phyloP scores from a whole-genome alignment of 2,329 filamentous ascomycete genomes.

The Penicillium sp. region DNA sequence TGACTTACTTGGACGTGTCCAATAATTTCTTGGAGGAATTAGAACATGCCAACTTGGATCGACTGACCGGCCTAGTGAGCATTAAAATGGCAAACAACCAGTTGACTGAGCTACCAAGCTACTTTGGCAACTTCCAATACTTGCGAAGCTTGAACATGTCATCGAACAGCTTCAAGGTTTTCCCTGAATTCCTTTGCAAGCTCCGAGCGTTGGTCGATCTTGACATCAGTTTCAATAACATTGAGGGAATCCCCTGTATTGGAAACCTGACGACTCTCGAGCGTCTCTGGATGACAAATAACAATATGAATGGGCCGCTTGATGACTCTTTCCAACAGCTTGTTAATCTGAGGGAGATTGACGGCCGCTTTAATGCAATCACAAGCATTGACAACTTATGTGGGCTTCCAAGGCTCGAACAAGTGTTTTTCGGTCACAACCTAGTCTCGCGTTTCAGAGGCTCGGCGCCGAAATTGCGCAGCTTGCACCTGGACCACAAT shows the following conservation, averaged over 20 bases:
- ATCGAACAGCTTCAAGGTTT: slow-evolving; percentile 85
- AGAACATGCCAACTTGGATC: slow-evolving; percentile 80
- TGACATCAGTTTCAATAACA: slow-evolving; percentile 95
- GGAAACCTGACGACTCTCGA: slow-evolving; percentile 80
- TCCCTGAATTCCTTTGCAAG: slow-evolving; percentile 83
- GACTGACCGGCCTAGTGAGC: slow-evolving; percentile 76
- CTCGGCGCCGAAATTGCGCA: slow-evolving; percentile 81
- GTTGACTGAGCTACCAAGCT: slow-evolving; percentile 74
- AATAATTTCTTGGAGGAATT: slow-evolving; percentile 91
- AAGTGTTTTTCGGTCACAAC: slow-evolving; percentile 90
- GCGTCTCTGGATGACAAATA: slow-evolving; percentile 93
- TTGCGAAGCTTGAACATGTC: slow-evolving; percentile 87
- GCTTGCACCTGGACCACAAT: slow-evolving; percentile 89
- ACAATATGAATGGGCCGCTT: slow-evolving; percentile 76
- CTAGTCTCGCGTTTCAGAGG: slow-evolving; percentile 87
- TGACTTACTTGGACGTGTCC: slow-evolving; percentile 91
- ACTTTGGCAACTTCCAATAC: slow-evolving; percentile 79
- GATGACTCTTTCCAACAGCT: slow-evolving; percentile 75
- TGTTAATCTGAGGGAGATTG: slow-evolving; percentile 80
- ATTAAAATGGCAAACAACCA: slow-evolving; percentile 94
- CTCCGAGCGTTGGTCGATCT: slow-evolving; percentile 85
- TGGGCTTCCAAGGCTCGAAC: slow-evolving; percentile 82
- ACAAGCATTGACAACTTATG: slow-evolving; percentile 86
- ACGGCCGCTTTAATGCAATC: slow-evolving; percentile 91
- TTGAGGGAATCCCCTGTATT: slow-evolving; percentile 77